These are phyloP conservation scores for Globisporangium splendens DNA, from an alignment of 352 stramenopile species.

Conservation along the genomic window DNA sequence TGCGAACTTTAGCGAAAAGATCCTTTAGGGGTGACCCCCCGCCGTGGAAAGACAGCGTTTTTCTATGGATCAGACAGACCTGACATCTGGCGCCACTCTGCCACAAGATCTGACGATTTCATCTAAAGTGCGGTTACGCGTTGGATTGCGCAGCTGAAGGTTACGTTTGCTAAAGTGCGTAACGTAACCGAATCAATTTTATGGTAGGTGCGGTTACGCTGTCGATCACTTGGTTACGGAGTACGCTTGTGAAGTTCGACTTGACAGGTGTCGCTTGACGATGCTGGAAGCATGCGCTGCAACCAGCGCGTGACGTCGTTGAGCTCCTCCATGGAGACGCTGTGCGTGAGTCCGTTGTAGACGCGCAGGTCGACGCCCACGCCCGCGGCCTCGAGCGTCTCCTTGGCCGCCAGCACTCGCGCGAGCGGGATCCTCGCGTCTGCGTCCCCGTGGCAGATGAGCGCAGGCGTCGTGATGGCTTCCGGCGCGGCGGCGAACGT, in stretches of 20 bases:
- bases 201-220: too few relatives aligned
- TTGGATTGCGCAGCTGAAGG: too few relatives aligned
- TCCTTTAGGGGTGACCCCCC: not conserved
- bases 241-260: too few relatives aligned
- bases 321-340: conserved; percentile 60
- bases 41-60: too few relatives aligned
- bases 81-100: too few relatives aligned
- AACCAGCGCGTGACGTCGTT: conserved; percentile 65
- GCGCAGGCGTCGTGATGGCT: conserved; percentile 55
- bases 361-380: conserved; percentile 62
- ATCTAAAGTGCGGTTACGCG: too few relatives aligned
- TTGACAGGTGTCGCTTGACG: too few relatives aligned
- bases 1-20: not conserved
- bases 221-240: too few relatives aligned
- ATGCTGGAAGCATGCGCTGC: conserved; percentile 9
- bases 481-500: conserved; percentile 46
- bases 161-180: too few relatives aligned
- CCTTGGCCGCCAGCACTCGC: conserved; percentile 49
- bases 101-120: too few relatives aligned
- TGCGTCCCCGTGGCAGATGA: conserved; percentile 76
- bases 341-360: conserved; percentile 66
- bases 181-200: too few relatives aligned
- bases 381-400: conserved; percentile 46
- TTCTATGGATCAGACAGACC: too few relatives aligned
- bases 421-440: conserved; percentile 59